Percentiles rank a stretch among this genome's conserved stretches.
phyloP scores from a whole-genome alignment of 2,329 filamentous ascomycete species.

The Fusarium falciforme region DNA sequence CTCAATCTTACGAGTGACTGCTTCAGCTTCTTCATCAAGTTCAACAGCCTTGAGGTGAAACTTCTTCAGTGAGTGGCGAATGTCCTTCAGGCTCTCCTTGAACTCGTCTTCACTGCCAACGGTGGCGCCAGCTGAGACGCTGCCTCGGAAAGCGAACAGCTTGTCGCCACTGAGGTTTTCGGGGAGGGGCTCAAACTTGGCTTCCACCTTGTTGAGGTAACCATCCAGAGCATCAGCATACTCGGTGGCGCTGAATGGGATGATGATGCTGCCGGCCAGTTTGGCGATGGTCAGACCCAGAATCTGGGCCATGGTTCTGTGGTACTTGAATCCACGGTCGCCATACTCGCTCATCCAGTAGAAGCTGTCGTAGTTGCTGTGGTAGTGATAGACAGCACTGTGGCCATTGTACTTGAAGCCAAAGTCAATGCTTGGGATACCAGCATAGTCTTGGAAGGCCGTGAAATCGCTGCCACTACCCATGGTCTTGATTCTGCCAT shows the following conservation, averaged over 20 bases:
- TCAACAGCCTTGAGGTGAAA: slow-evolving; percentile 55
- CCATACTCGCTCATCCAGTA: slow-evolving; percentile 88
- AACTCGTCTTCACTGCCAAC: slow-evolving; percentile 55
- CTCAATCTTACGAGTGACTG: slow-evolving; percentile 56
- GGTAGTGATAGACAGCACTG: slow-evolving; percentile 80
- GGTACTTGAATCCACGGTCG: slow-evolving; percentile 76
- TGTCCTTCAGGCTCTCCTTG: slow-evolving; percentile 50
- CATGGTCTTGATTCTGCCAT: slow-evolving; percentile 71
- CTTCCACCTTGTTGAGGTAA: slow-evolving; percentile 65
- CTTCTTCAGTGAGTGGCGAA: slow-evolving; percentile 52
- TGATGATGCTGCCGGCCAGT: slow-evolving; percentile 69
- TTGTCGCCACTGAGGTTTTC: slow-evolving; percentile 44
- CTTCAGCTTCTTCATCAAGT: slow-evolving; percentile 59
- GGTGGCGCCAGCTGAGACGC: slow-evolving; percentile 31
- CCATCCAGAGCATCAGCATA: slow-evolving; percentile 68
- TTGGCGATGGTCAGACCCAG: slow-evolving; percentile 71
- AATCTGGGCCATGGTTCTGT: slow-evolving; percentile 74
- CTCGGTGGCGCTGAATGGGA: slow-evolving; percentile 72
- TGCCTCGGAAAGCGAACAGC: slow-evolving; percentile 46
- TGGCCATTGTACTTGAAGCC: slow-evolving; percentile 61
- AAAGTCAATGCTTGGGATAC: slow-evolving; percentile 73
- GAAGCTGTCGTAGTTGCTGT: slow-evolving; percentile 92
- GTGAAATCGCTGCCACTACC: slow-evolving; percentile 81
- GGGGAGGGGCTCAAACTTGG: slow-evolving; percentile 55
- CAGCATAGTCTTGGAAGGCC: slow-evolving; percentile 79